Evolutionary conservation across 768 basidiomycete species (phyloP).

Genomic region (Obba rivulosa): DNA sequence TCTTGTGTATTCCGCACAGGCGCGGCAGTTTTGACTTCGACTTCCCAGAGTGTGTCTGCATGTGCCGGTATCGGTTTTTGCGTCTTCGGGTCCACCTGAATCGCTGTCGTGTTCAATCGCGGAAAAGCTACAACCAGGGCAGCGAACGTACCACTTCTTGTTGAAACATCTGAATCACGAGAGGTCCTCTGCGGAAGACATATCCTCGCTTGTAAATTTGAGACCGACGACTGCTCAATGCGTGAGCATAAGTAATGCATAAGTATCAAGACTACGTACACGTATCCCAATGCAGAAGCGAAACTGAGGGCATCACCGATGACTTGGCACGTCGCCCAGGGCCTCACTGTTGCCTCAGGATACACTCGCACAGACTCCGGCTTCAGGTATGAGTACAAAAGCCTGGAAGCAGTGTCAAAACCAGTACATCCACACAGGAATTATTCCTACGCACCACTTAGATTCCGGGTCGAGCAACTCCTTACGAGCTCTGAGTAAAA

Average conservation of each 20-base stretch:
- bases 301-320: slow-evolving; percentile 77
- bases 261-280: slow-evolving; percentile 35
- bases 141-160: slow-evolving; percentile 68
- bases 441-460: slow-evolving; percentile 49
- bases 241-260: neutral
- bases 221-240: slow-evolving; percentile 46
- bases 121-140: neutral
- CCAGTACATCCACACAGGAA: neutral
- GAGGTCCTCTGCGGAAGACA: slow-evolving; percentile 61
- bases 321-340: slow-evolving; percentile 78
- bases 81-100: slow-evolving; percentile 68
- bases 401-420: slow-evolving; percentile 37
- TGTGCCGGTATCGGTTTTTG: slow-evolving; percentile 75
- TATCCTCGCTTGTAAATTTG: slow-evolving; percentile 83
- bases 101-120: neutral
- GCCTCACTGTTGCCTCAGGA: slow-evolving; percentile 82
- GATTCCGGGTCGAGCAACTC: slow-evolving; percentile 58
- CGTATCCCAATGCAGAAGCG: slow-evolving; percentile 73
- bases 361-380: slow-evolving; percentile 81
- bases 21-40: slow-evolving; percentile 78
- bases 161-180: slow-evolving; percentile 80
- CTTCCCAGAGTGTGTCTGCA: slow-evolving; percentile 78
- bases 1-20: slow-evolving; percentile 77
- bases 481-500: slow-evolving; percentile 68
- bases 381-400: slow-evolving; percentile 74